Conservation (phyloP, 306 rosid genomes). For the Fragaria nilgerrensis region DNA sequence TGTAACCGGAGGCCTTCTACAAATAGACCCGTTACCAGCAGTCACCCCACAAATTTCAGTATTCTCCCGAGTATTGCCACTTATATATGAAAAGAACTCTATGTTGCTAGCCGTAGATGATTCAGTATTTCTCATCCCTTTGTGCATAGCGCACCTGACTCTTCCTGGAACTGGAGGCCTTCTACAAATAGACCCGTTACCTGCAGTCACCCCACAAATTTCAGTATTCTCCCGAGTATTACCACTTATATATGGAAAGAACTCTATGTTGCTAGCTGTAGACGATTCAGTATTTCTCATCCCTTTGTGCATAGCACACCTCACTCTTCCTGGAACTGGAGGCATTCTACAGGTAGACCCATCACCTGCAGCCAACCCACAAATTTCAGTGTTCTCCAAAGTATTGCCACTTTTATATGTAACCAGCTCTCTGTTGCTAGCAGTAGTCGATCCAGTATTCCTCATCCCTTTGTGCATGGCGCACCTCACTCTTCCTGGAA, state of each 20-base stretch:
- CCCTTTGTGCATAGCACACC: slow-evolving; percentile 81
- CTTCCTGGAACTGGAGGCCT: slow-evolving; percentile 61
- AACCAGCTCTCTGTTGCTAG: background rate
- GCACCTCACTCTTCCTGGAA: slow-evolving; percentile 67
- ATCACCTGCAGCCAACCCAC: slow-evolving; percentile 53
- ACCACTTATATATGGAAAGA: slow-evolving; percentile 2
- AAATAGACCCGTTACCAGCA: slow-evolving; percentile 45
- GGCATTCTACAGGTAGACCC: slow-evolving; percentile 55
- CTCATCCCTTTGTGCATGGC: slow-evolving; percentile 72
- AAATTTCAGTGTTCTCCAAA: slow-evolving; percentile 37
- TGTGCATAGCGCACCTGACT: slow-evolving; percentile 72
- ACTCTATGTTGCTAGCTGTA: background rate
- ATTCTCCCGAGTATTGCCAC: slow-evolving; percentile 24
- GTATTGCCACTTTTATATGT: slow-evolving; percentile 10
- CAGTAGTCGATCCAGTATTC: slow-evolving; percentile 20
- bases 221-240: slow-evolving; percentile 25
- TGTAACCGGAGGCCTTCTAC: slow-evolving; percentile 56
- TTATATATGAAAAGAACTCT: background rate
- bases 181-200: slow-evolving; percentile 52
- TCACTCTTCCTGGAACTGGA: slow-evolving; percentile 62
- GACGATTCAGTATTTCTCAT: slow-evolving; percentile 40
- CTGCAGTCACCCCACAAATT: slow-evolving; percentile 56
- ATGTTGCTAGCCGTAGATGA: background rate
- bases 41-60: slow-evolving; percentile 50
- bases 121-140: slow-evolving; percentile 56